phyloP scores from a whole-genome alignment of 78 protist genomes.

The Salpingoeca rosetta region DNA sequence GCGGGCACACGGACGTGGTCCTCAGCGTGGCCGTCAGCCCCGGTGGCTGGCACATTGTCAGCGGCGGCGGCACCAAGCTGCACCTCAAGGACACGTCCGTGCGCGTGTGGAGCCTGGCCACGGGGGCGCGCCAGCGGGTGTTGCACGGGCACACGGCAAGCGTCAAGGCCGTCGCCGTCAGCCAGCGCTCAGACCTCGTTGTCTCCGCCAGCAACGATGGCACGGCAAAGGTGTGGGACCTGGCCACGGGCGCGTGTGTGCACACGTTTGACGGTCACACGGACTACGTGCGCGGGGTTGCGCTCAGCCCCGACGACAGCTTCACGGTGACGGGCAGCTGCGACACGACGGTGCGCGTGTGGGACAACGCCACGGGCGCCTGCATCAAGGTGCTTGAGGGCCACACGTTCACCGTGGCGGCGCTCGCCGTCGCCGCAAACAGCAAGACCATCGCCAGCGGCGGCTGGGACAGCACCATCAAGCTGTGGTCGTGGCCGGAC shows the following conservation, averaged over 20 bases:
- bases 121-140: no score
- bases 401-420: neutral
- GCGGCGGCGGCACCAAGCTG: no score
- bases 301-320: no score
- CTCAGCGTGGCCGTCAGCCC: no score
- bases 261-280: neutral
- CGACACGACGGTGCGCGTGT: slow-evolving; percentile 15
- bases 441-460: neutral
- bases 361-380: neutral
- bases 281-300: neutral
- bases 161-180: no score
- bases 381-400: neutral
- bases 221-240: neutral
- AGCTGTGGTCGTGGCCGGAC: neutral
- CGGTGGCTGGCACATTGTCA: no score
- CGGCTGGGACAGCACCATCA: neutral
- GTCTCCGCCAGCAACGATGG: neutral
- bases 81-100: no score
- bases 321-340: slow-evolving; percentile 14
- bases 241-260: neutral
- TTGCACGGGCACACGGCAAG: no score
- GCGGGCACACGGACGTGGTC: no score
- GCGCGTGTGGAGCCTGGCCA: no score
- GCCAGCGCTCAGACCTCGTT: no score
- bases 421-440: neutral